Conservation (phyloP, 1,139 yeast species). For the Geotrichum histeridarum region DNA sequence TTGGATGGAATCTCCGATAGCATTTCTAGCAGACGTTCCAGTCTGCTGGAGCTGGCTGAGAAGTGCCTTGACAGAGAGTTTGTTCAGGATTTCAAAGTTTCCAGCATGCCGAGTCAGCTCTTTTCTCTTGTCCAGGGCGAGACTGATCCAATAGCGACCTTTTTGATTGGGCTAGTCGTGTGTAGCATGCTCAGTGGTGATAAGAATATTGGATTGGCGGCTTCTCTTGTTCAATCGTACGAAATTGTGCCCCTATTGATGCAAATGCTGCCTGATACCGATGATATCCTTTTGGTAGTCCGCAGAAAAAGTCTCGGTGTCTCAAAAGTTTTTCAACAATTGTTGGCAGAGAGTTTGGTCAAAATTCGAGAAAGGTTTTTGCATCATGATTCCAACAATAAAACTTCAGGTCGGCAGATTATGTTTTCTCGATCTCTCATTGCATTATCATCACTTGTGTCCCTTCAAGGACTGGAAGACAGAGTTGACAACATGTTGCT, state of each 20-base stretch:
- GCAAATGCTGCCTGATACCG: slow-evolving; percentile 22
- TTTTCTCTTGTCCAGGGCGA: slow-evolving; percentile 19
- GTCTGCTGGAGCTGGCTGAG: slow-evolving; percentile 32
- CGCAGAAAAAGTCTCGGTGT: slow-evolving; percentile 8
- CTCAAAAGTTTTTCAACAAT: slow-evolving; percentile 16
- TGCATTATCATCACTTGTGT: slow-evolving; percentile 21
- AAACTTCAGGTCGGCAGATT: background rate
- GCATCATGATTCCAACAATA: background rate
- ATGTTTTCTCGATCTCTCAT: slow-evolving; percentile 21
- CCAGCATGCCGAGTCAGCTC: slow-evolving; percentile 24
- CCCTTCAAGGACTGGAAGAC: slow-evolving; percentile 19
- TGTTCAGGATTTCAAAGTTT: slow-evolving; percentile 22
- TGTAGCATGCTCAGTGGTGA: slow-evolving; percentile 17
- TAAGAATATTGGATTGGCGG: slow-evolving; percentile 21
- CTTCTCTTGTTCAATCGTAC: slow-evolving; percentile 15
- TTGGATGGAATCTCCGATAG: slow-evolving; percentile 36
- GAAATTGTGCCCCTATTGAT: slow-evolving; percentile 20
- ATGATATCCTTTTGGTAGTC: slow-evolving; percentile 20
- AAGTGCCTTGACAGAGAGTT: slow-evolving; percentile 30
- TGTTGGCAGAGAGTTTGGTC: slow-evolving; percentile 19
- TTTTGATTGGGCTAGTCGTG: slow-evolving; percentile 19
- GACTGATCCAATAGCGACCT: slow-evolving; percentile 12
- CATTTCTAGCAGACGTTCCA: slow-evolving; percentile 20
- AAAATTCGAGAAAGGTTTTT: slow-evolving; percentile 13
- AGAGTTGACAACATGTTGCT: slow-evolving; percentile 16